phyloP scores from a whole-genome alignment of 441 rosid species.

The Populus hybrid region DNA sequence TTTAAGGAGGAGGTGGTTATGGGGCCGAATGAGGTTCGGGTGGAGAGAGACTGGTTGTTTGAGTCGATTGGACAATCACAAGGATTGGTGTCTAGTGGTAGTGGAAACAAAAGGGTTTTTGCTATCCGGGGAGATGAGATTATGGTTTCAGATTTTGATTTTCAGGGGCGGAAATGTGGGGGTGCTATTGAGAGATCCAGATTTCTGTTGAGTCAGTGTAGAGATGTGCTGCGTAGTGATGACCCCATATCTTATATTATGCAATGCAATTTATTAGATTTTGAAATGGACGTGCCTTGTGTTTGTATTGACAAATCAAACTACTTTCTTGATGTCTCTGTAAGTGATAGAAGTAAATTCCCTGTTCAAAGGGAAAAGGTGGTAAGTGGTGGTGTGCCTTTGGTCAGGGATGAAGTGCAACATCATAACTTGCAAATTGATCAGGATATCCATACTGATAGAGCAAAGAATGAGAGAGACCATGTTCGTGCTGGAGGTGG shows the following conservation, averaged over 20 bases:
- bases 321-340: neutral
- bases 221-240: slow-evolving; percentile 46
- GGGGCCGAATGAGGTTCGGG: slow-evolving; percentile 16
- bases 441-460: neutral
- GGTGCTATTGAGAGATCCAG: slow-evolving; percentile 39
- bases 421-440: slow-evolving; percentile 15
- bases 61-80: slow-evolving; percentile 43
- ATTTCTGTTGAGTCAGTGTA: slow-evolving; percentile 48
- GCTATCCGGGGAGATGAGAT: slow-evolving; percentile 42
- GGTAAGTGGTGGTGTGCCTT: slow-evolving; percentile 19
- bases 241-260: slow-evolving; percentile 60
- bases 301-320: slow-evolving; percentile 16
- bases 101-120: slow-evolving; percentile 66
- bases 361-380: slow-evolving; percentile 20
- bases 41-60: slow-evolving; percentile 24
- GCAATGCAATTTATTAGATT: slow-evolving; percentile 30
- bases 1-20: slow-evolving; percentile 43
- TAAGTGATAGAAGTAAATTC: slow-evolving; percentile 8
- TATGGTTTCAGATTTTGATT: slow-evolving; percentile 18
- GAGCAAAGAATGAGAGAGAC: neutral
- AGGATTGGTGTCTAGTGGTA: slow-evolving; percentile 56
- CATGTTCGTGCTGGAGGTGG: slow-evolving; percentile 3
- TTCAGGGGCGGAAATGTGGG: slow-evolving; percentile 21
- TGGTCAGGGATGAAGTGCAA: slow-evolving; percentile 23
- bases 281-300: slow-evolving; percentile 22